Percentiles rank a stretch among this genome's conserved stretches.
These are phyloP conservation scores for Lentinus polychrous DNA, from an alignment of 1,284 basidiomycete species.

Conservation along the genomic window DNA sequence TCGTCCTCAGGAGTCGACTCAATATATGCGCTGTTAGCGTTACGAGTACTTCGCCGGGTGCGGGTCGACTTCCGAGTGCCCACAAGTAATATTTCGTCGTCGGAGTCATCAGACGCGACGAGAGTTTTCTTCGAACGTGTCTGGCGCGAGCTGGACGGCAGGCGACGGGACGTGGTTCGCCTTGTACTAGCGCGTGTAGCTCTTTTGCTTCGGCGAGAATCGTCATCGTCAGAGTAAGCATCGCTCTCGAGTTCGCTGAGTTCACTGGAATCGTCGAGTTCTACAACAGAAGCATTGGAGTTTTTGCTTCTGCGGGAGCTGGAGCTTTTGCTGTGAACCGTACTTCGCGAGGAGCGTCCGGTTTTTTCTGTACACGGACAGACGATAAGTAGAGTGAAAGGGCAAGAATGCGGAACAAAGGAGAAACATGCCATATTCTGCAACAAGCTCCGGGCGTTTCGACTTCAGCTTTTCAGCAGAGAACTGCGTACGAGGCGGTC, in stretches of 20 bases:
- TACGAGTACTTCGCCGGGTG: slow-evolving; percentile 20
- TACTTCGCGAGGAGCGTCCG: background rate
- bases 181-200: slow-evolving; percentile 14
- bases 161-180: slow-evolving; percentile 14
- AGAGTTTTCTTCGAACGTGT: slow-evolving; percentile 33
- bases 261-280: slow-evolving; percentile 13
- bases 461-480: slow-evolving; percentile 25
- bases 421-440: slow-evolving; percentile 46
- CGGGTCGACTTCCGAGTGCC: slow-evolving; percentile 20
- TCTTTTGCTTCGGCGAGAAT: slow-evolving; percentile 12
- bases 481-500: slow-evolving; percentile 13
- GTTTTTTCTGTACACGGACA: slow-evolving; percentile 30
- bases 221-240: slow-evolving; percentile 14
- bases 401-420: slow-evolving; percentile 61
- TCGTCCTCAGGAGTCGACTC: slow-evolving; percentile 25
- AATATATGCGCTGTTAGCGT: slow-evolving; percentile 25
- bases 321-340: slow-evolving; percentile 7
- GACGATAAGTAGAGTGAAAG: slow-evolving; percentile 55
- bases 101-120: slow-evolving; percentile 34
- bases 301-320: slow-evolving; percentile 8
- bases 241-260: slow-evolving; percentile 14
- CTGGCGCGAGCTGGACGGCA: slow-evolving; percentile 63
- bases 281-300: slow-evolving; percentile 4
- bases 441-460: slow-evolving; percentile 39
- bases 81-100: slow-evolving; percentile 25